A percentile compares a stretch with the other conserved stretches of the same genome.
phyloP scores from a whole-genome alignment of 306 rosid genomes.

The Lotus japonicus region DNA sequence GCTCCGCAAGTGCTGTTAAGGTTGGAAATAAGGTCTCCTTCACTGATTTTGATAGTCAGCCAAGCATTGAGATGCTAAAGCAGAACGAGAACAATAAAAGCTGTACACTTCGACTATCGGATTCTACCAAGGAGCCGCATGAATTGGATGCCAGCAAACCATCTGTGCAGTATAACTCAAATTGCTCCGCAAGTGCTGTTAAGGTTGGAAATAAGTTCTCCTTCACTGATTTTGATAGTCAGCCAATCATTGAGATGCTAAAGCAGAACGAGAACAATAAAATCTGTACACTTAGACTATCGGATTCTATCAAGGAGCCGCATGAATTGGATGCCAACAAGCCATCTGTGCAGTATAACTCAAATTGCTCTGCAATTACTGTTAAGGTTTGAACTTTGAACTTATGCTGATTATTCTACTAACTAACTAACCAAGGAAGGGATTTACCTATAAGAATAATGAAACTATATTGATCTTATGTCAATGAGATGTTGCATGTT shows the following conservation, averaged over 20 bases:
- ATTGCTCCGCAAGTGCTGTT: slow-evolving; percentile 30
- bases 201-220: slow-evolving; percentile 33
- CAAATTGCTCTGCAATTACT: slow-evolving; percentile 32
- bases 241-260: slow-evolving; percentile 10
- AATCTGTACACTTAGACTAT: background rate
- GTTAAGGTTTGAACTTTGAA: slow-evolving; percentile 29
- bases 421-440: no score
- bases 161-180: slow-evolving; percentile 18
- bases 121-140: slow-evolving; percentile 13
- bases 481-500: no score
- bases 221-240: slow-evolving; percentile 5
- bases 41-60: slow-evolving; percentile 12
- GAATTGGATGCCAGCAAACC: slow-evolving; percentile 20
- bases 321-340: slow-evolving; percentile 15
- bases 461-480: no score
- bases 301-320: slow-evolving; percentile 19
- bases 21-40: slow-evolving; percentile 24
- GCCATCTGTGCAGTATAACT: slow-evolving; percentile 18
- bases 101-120: background rate
- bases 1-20: slow-evolving; percentile 31
- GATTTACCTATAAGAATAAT: no score
- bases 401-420: background rate
- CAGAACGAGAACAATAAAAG: slow-evolving; percentile 24
- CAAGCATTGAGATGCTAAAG: slow-evolving; percentile 14
- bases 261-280: slow-evolving; percentile 25